phyloP scores from a whole-genome alignment of 2,329 filamentous ascomycete genomes.

The Nemania sp. region DNA sequence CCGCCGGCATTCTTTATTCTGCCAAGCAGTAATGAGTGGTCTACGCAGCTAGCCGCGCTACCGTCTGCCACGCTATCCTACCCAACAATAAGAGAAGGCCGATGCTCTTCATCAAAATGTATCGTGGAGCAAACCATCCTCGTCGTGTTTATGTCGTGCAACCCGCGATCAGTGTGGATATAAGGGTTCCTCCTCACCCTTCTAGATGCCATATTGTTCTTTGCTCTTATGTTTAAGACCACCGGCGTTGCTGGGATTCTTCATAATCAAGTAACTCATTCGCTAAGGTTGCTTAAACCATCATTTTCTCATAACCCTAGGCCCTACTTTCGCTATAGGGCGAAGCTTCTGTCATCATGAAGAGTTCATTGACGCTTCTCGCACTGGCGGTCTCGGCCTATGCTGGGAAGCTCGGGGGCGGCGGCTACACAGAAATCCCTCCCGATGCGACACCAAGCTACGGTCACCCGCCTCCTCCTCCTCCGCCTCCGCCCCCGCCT shows the following conservation, averaged over 20 bases:
- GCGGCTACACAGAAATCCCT: slow-evolving; percentile 10
- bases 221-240: not conserved
- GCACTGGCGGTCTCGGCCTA: slow-evolving; percentile 34
- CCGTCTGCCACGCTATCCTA: slow-evolving; percentile 15
- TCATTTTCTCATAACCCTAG: slow-evolving; percentile 22
- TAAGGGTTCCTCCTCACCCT: slow-evolving; percentile 9
- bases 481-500: slow-evolving; percentile 10
- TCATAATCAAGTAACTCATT: slow-evolving; percentile 35
- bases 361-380: slow-evolving; percentile 32
- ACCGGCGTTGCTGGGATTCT: not conserved
- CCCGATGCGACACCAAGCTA: not conserved
- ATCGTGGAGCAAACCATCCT: slow-evolving; percentile 1
- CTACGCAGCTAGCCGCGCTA: slow-evolving; percentile 14
- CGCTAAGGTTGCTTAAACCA: slow-evolving; percentile 38
- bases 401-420: slow-evolving; percentile 23
- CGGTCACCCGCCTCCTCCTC: slow-evolving; percentile 4
- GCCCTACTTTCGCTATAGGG: slow-evolving; percentile 6
- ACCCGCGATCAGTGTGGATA: slow-evolving; percentile 8
- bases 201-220: not conserved
- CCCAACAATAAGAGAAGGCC: not conserved
- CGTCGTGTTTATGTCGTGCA: not conserved
- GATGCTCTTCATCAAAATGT: slow-evolving; percentile 2
- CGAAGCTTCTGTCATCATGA: slow-evolving; percentile 33
- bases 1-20: slow-evolving; percentile 5
- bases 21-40: not conserved